Base-by-base conservation (phyloP, 2,329 filamentous ascomycete genomes). In the Neofusicoccum laricinum region DNA sequence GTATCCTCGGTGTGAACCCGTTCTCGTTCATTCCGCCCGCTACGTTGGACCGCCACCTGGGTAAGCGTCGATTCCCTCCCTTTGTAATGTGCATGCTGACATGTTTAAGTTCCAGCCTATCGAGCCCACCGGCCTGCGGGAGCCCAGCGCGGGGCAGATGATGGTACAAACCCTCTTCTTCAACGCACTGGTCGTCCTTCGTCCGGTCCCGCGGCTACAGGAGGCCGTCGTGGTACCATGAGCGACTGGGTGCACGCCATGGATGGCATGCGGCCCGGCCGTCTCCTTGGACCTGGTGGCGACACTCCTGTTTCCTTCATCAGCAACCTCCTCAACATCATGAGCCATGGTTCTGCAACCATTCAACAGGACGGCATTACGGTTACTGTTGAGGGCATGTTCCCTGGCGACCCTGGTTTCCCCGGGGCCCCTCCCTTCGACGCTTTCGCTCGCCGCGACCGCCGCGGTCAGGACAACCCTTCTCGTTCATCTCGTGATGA, bases 111-210 rank as follows among this genome's bases (percentile, higher is more conserved):
- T 14, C 75, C 77, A 25, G 76, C 80, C 77, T 81, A 85, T 68
- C 78, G 82, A 66, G 77, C 80, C 7, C 84, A 87, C 69, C 82
- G 86, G 64, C 76, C 84, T 61, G 82, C 82, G 51, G 80, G 79
- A 19, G 80, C 84, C 36, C 79, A 85, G 61, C 83, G 85, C 64
- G 82, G 82, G 32, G 83, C 85, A 38, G 92, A 97, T 68, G 93
- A 97, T 73, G 93, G 92, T 3, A 84, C 88, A 21, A 97, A 98
- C 72, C 94, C 94, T 48, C 82, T 98, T 12, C 86, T 98, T 62
- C 90, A 93, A 68, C 89, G 91, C 64, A 76, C 77, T 50, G 80
- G 78, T 65, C 73, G 76, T 21, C 67, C 72, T 4, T 65, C 70
- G 21, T 64, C 69, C 17, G 71, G 72, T n/a, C 15, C 67, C 58